Evolutionary conservation across 2,329 filamentous ascomycete species (phyloP), one percentile per base, ranked within the genome.

Genomic region (Fusarium sp.): DNA sequence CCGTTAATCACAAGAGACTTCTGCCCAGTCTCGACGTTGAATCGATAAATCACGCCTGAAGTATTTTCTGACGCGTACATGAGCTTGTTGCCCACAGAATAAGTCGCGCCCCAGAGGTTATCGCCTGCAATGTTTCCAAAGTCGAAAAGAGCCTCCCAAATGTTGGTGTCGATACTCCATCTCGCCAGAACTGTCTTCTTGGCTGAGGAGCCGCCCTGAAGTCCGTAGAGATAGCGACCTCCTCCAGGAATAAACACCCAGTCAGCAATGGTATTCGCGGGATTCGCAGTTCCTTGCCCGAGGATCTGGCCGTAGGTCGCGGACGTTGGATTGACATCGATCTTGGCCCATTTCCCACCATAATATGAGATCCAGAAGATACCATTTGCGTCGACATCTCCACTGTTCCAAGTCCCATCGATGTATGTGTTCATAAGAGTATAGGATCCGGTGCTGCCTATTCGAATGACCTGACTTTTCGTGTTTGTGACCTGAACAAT

Each of bases 41-140:
- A 63, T 5, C 37, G 42, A 26, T 57, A 63, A 1, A 63, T 63
- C 4, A 33, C 58, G 6, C 60, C 60, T 1, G 58, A 63, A 6
- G 10, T 63, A 15, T 63, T 63, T 10, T 63, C 60, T 2, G 60
- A 63, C 3, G 49, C 60, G 5, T 64, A 64, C 20, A 64, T 57
- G 1, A 64, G 42, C 5, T 29, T 57, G 0, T 38, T 37, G 1
- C 58, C 60, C 1, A 64, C 50, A 13, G 60, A 61, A n/a, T 63
- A 63, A 21, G 44, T 37, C 8, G 58, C 60, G 3, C 58, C 60
- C 58, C 60, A 63, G 8, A 48, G 37, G 6, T 63, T 64, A 3
- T 47, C 37, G 1, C 60, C 60, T 2, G 49, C 26, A 8, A 63
- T 57, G 1, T 33, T 29, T 0, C 60, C 60, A 4, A 57, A 61